These are phyloP conservation scores for Pseudoperonospora humuli DNA, from an alignment of 352 stramenopile species.

Conservation along the genomic window DNA sequence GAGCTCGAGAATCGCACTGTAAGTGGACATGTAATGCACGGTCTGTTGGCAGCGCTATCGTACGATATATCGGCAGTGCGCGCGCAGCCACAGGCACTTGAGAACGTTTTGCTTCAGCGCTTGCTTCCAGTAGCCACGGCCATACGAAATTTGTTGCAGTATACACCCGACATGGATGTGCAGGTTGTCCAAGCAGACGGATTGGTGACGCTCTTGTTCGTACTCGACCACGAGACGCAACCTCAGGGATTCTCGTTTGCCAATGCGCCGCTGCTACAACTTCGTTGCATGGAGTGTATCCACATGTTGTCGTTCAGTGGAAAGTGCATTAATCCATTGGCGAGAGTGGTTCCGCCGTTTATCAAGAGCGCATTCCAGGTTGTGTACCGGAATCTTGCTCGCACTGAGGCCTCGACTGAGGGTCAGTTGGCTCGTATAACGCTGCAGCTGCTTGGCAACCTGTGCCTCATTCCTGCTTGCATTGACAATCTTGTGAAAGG, in stretches of 20 bases:
- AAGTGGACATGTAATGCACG: constrained; percentile 63
- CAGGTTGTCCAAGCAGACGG: constrained; percentile 74
- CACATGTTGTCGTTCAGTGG: constrained; percentile 85
- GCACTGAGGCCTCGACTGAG: constrained; percentile 72
- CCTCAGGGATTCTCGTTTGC: constrained; percentile 75
- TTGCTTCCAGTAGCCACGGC: constrained; percentile 72
- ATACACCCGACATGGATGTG: constrained; percentile 75
- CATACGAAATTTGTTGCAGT: constrained; percentile 76
- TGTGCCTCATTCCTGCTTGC: constrained; percentile 79
- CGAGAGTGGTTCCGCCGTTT: constrained; percentile 68
- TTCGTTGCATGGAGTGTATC: constrained; percentile 80
- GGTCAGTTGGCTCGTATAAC: constrained; percentile 72
- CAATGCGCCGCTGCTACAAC: constrained; percentile 59
- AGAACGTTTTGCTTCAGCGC: constrained; percentile 59
- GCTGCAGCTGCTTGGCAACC: constrained; percentile 74
- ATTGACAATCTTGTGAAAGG: constrained; percentile 85
- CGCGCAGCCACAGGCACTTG: constrained; percentile 54
- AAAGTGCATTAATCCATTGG: constrained; percentile 68
- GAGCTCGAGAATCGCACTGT: constrained; percentile 44
- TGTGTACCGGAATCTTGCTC: constrained; percentile 76
- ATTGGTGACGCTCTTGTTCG: constrained; percentile 58
- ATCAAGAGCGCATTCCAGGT: constrained; percentile 82
- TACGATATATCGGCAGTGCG: constrained; percentile 68
- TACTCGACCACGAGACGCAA: constrained; percentile 77
- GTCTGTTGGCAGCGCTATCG: constrained; percentile 55